phyloP scores from a whole-genome alignment of 306 rosid genomes.

The Lagenaria siceraria region DNA sequence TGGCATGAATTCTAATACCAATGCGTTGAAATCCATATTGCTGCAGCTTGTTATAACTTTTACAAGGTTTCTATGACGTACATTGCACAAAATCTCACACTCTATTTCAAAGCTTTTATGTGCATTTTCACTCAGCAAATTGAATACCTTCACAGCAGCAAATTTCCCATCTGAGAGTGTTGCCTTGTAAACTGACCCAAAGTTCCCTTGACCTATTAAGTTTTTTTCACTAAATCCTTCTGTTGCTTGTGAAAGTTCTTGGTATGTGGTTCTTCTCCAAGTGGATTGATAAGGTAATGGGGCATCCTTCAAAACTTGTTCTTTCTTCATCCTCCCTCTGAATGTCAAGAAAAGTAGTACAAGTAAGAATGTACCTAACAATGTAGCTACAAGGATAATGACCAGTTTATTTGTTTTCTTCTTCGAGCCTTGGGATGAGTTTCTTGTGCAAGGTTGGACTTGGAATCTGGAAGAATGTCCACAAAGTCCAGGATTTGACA shows the following conservation, averaged over 20 bases:
- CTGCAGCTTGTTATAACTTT: slow-evolving; percentile 10
- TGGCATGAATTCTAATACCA: slow-evolving; percentile 12
- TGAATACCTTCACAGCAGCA: slow-evolving; percentile 18
- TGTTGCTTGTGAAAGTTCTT: slow-evolving; percentile 10
- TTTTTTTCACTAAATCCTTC: neutral
- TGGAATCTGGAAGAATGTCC: neutral
- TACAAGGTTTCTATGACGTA: slow-evolving; percentile 15
- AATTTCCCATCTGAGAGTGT: neutral
- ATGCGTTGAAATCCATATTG: slow-evolving; percentile 9
- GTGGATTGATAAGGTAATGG: neutral
- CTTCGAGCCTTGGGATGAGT: neutral
- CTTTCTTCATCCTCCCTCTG: neutral
- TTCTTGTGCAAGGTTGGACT: slow-evolving; percentile 10
- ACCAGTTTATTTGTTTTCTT: neutral
- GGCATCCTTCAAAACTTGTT: neutral
- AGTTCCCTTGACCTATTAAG: slow-evolving; percentile 6
- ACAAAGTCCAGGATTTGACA: slow-evolving; percentile 18
- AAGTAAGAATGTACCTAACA: neutral
- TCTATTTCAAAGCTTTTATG: neutral
- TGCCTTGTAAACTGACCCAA: slow-evolving; percentile 9
- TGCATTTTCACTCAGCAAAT: neutral
- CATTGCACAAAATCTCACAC: neutral
- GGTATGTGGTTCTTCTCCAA: slow-evolving; percentile 9
- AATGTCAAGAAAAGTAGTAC: neutral
- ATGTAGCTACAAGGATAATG: neutral